These are phyloP conservation scores for Globisporangium carolinianum DNA, from an alignment of 352 stramenopile genomes.

Conservation along the genomic window DNA sequence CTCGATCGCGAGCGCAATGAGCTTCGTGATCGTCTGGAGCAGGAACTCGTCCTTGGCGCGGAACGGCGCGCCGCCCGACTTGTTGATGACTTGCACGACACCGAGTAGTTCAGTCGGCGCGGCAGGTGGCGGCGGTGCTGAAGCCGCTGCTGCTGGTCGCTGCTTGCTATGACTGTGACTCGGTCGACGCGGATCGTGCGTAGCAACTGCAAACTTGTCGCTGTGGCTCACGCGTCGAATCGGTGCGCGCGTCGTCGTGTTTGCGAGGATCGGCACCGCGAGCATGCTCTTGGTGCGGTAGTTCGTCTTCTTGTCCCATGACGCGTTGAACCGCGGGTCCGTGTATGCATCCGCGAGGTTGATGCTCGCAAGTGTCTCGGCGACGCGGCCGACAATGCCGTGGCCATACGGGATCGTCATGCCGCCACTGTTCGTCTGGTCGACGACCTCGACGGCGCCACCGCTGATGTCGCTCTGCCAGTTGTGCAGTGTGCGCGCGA, in stretches of 20 bases:
- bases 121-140: slow-evolving; percentile 2
- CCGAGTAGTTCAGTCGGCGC: slow-evolving; percentile 34
- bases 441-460: slow-evolving; percentile 45
- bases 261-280: slow-evolving; percentile 62
- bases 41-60: slow-evolving; percentile 76
- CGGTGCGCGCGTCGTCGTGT: slow-evolving; percentile 15
- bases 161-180: background rate
- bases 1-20: slow-evolving; percentile 73
- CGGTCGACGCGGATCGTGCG: too few species aligned
- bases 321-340: slow-evolving; percentile 67
- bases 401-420: slow-evolving; percentile 73
- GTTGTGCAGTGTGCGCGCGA: slow-evolving; percentile 48
- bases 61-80: slow-evolving; percentile 66
- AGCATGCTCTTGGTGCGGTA: slow-evolving; percentile 81
- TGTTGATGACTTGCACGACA: slow-evolving; percentile 81
- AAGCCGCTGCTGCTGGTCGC: background rate
- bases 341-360: slow-evolving; percentile 75
- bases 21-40: slow-evolving; percentile 63
- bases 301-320: slow-evolving; percentile 76
- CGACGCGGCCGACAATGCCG: slow-evolving; percentile 64
- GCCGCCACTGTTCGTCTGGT: slow-evolving; percentile 7
- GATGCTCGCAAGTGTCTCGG: slow-evolving; percentile 50
- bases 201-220: background rate
- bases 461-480: slow-evolving; percentile 73
- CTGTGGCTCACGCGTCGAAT: slow-evolving; percentile 12